phyloP scores from a whole-genome alignment of 371 early-diverging fungal species.

The Umbelopsis sp. region DNA sequence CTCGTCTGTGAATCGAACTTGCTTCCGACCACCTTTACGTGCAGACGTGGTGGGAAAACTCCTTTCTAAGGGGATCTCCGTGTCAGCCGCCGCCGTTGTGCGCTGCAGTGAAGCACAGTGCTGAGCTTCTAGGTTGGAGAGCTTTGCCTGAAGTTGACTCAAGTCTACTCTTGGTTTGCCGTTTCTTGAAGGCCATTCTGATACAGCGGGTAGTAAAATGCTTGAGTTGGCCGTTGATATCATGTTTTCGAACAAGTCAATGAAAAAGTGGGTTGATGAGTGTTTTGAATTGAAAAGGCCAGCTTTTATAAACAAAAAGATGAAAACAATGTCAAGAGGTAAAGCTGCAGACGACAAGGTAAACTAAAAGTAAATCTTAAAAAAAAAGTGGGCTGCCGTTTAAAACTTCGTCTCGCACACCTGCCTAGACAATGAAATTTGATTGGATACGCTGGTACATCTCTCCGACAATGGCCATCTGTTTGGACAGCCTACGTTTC shows the following conservation, averaged over 20 bases:
- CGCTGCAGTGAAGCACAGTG: background rate
- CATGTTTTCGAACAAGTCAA: background rate
- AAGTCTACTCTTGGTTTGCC: slow-evolving; percentile 10
- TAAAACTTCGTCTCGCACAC: background rate
- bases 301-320: too few species aligned
- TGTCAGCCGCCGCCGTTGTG: background rate
- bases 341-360: too few species aligned
- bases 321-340: too few species aligned
- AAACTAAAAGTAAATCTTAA: too few species aligned
- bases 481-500: background rate
- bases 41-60: background rate
- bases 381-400: background rate
- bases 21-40: background rate
- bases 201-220: background rate
- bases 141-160: background rate
- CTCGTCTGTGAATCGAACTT: slow-evolving; percentile 7
- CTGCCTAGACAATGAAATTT: background rate
- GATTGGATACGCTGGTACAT: background rate
- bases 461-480: background rate
- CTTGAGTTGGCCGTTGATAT: background rate
- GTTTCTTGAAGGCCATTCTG: background rate
- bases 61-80: background rate
- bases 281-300: background rate
- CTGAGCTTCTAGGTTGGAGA: background rate
- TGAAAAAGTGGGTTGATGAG: background rate